A percentile compares a stretch with the other conserved stretches of the same genome.
These are phyloP conservation scores for Trypethelium eluteriae DNA, from an alignment of 495 filamentous ascomycete genomes.

Conservation along the genomic window DNA sequence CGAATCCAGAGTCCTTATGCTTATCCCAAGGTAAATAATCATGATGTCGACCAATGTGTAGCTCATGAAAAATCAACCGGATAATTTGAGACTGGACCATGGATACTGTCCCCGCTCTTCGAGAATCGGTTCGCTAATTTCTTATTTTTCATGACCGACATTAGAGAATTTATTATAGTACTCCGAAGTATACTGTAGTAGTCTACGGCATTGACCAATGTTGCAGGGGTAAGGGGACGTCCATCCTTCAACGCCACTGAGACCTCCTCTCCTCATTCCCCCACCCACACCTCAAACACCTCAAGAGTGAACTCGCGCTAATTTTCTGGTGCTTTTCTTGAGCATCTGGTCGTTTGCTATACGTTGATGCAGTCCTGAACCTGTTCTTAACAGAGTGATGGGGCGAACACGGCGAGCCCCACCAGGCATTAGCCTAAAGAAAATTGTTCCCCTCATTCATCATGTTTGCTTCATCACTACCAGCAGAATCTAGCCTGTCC, in stretches of 20 bases:
- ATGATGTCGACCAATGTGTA: too few relatives aligned
- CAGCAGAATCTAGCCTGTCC: not conserved
- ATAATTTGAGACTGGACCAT: too few relatives aligned
- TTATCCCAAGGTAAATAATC: too few relatives aligned
- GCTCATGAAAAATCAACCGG: too few relatives aligned
- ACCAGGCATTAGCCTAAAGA: slow-evolving; percentile 10
- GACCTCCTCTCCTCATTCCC: not conserved
- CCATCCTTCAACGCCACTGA: not conserved
- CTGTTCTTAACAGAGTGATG: not conserved
- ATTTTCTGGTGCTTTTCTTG: not conserved
- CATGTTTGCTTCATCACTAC: not conserved
- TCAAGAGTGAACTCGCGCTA: too few relatives aligned
- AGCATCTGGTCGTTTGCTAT: not conserved
- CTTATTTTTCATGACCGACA: too few relatives aligned
- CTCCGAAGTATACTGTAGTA: too few relatives aligned
- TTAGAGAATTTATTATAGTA: too few relatives aligned
- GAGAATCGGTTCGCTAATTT: too few relatives aligned
- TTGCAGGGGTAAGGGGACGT: not conserved
- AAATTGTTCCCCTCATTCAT: slow-evolving; percentile 9
- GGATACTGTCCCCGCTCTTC: too few relatives aligned
- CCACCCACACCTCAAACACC: not conserved
- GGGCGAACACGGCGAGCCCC: slow-evolving; percentile 2
- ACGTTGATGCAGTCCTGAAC: not conserved
- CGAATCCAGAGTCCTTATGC: too few relatives aligned
- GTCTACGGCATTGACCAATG: too few relatives aligned